Percentiles rank a stretch among this genome's conserved stretches.
Evolutionary conservation across 2,329 filamentous ascomycete species (phyloP).

Genomic region (Albifimbria verrucaria): DNA sequence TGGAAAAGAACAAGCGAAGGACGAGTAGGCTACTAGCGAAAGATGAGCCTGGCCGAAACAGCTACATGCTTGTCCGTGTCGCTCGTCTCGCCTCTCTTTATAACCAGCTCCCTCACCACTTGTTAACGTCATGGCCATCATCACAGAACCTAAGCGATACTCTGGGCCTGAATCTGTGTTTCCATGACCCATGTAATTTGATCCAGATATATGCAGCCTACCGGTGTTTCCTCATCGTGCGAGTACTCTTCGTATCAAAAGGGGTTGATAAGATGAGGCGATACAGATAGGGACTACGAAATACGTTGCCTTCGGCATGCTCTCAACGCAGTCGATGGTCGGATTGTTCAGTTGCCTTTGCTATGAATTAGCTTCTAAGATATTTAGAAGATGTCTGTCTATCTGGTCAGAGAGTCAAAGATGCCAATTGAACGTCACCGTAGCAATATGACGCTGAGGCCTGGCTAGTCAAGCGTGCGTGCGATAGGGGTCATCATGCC

Average conservation of each 20-base stretch:
- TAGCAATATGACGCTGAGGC: too few relatives aligned
- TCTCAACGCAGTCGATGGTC: too few relatives aligned
- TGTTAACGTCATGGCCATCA: neutral
- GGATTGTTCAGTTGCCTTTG: too few relatives aligned
- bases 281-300: too few relatives aligned
- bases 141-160: neutral
- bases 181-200: neutral
- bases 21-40: neutral
- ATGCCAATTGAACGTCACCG: too few relatives aligned
- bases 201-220: neutral
- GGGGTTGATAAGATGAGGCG: neutral
- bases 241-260: neutral
- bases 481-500: neutral
- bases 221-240: neutral
- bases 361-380: too few relatives aligned
- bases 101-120: neutral
- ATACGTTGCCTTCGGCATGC: too few relatives aligned
- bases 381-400: too few relatives aligned
- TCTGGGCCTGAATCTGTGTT: neutral
- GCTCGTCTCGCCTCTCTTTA: neutral
- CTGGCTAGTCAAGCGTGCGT: too few relatives aligned
- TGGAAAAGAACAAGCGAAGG: conserved; percentile 3
- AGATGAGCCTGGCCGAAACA: neutral
- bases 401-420: too few relatives aligned
- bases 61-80: neutral